These are phyloP conservation scores for Pseudogymnoascus sp. DNA, from an alignment of 2,329 filamentous ascomycete genomes.

Conservation along the genomic window DNA sequence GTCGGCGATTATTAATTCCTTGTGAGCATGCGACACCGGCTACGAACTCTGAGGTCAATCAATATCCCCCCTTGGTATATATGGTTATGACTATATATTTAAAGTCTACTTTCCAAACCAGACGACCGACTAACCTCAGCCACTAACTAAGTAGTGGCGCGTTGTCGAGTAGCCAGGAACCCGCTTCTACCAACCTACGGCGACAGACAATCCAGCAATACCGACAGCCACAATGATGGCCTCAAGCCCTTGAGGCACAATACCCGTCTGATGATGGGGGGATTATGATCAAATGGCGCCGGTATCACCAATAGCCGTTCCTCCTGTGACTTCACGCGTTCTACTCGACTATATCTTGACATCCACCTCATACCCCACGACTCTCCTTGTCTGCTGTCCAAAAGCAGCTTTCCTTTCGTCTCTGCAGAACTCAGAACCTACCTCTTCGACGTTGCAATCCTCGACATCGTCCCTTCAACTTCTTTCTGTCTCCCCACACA, in stretches of 20 bases:
- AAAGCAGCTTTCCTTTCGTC: conserved; percentile 56
- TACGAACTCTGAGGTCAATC: neutral
- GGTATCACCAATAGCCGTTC: conserved; percentile 37
- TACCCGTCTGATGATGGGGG: neutral
- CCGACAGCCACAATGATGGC: neutral
- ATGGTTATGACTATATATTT: neutral
- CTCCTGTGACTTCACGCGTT: conserved; percentile 36
- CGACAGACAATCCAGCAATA: neutral
- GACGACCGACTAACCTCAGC: neutral
- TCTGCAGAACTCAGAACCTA: conserved; percentile 42
- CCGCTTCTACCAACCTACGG: neutral
- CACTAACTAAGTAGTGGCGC: neutral
- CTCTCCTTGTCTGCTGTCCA: conserved; percentile 63
- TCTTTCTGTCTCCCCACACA: conserved; percentile 58
- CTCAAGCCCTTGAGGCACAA: neutral
- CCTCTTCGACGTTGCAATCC: conserved; percentile 10
- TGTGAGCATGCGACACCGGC: neutral
- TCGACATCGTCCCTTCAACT: conserved; percentile 60
- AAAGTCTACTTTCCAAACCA: neutral
- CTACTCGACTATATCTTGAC: conserved; percentile 60
- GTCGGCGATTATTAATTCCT: neutral
- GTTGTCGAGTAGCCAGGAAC: neutral
- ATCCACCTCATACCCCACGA: conserved; percentile 49
- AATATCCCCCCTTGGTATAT: neutral
- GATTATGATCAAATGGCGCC: conserved; percentile 16